Conservation (phyloP, 2,329 filamentous ascomycete genomes). For the Colletotrichum incanum region DNA sequence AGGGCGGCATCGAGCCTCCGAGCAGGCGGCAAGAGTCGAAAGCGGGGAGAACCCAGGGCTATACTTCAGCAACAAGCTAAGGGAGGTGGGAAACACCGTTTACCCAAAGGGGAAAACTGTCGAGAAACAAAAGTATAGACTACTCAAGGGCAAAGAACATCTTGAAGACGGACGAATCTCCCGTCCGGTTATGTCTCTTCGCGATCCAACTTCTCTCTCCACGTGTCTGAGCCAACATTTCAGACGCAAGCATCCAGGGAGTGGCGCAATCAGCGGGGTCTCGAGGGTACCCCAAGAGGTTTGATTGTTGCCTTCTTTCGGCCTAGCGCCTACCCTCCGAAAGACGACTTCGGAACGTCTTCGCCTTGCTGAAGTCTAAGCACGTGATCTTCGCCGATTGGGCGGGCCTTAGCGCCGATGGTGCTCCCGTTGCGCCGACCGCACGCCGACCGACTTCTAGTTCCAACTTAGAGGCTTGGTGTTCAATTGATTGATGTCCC, state of each 20-base stretch:
- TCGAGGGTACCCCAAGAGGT: neutral
- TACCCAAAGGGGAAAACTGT: conserved; percentile 26
- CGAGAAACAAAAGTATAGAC: neutral
- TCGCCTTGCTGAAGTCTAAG: too few relatives aligned
- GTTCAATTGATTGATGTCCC: neutral
- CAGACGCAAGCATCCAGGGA: neutral
- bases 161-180: neutral
- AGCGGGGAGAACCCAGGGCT: neutral
- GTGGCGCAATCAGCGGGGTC: neutral
- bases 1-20: neutral
- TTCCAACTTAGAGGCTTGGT: too few relatives aligned
- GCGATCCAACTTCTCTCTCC: neutral
- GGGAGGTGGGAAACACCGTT: neutral
- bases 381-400: neutral
- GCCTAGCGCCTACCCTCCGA: conserved; percentile 16
- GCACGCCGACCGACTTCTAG: neutral
- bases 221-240: neutral
- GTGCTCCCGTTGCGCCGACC: neutral
- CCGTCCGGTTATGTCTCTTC: neutral
- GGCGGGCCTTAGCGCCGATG: conserved; percentile 3
- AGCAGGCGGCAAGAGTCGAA: neutral
- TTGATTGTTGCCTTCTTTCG: conserved; percentile 37
- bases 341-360: neutral
- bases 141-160: neutral
- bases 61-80: neutral